Base-by-base conservation (phyloP, 106 monocot species). In the Posidonia australis region DNA sequence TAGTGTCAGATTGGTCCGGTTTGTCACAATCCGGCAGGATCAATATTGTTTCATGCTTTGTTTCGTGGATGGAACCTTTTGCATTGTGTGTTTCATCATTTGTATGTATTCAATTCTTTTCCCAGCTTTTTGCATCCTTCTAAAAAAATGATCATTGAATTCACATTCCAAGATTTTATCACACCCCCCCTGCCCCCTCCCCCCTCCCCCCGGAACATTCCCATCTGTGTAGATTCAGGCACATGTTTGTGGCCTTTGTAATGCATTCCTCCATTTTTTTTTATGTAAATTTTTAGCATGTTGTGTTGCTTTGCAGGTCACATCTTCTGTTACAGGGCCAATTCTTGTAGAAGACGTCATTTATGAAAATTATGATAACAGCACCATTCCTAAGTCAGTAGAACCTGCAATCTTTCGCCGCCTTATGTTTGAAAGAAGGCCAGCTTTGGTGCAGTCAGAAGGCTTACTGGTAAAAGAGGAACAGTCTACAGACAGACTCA, bases 361-460 rank as follows among this genome's bases (percentile, higher is more conserved):
- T 7, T 86, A 90, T 77, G 94, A 90, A 67, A 78, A 72, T 63
- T 56, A 79, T 46, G 75, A 52, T 14, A 73, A 76, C 10, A 77
- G 56, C 51, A 49, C 47, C 46, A 64, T 48, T 10, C 29, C 27
- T 25, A 60, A 31, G 17, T n/a, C 63, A 25, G 57, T 63, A 24
- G 74, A 83, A 24, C 65, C 23, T 54, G 74, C 46, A 62, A 77
- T 77, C 26, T 90, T 82, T 66, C 87, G 96, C 5, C 87, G 96
- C 32, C 84, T 96, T 65, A 74, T 71, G 66, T 96, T 96, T 77
- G 80, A 87, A 52, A 87, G 96, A 82, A 96, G 84, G 72, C 63
- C 66, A n/a, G 87, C 87, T 29, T 69, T 96, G 64, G 86, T 96
- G 43, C 96, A 96, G 56, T 96, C 96, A 64, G 96, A 96, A 84